Conservation (phyloP, 768 basidiomycete species). For the Russula virescens region DNA sequence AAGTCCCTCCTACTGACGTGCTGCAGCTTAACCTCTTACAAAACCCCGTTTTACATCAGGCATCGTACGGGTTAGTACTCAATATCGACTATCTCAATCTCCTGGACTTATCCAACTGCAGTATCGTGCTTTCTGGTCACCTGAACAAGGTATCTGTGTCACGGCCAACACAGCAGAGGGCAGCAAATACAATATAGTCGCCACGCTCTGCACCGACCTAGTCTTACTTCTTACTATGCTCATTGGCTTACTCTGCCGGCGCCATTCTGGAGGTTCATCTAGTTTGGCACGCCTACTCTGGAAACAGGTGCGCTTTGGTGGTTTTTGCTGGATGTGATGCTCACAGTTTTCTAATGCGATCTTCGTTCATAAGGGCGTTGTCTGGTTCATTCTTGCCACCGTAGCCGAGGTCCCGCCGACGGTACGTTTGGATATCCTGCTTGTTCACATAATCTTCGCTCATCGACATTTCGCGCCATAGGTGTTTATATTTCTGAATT, state of each 20-base stretch:
- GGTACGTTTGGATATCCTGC: not conserved
- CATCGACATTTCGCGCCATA: not conserved
- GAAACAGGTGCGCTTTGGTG: not conserved
- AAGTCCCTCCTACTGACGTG: not conserved
- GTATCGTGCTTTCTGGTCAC: not conserved
- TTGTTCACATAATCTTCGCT: not conserved
- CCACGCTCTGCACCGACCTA: not conserved
- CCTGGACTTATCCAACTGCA: not conserved
- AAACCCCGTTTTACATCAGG: not conserved
- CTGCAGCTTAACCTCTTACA: not conserved
- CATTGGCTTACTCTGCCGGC: not conserved
- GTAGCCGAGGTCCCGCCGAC: not conserved
- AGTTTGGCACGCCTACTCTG: not conserved
- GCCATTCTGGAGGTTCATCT: not conserved
- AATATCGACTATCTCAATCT: not conserved
- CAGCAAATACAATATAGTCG: not conserved
- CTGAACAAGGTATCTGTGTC: not conserved
- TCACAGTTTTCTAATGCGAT: not conserved
- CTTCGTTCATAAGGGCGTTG: not conserved
- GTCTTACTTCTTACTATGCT: slow-evolving; percentile 3
- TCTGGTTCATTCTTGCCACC: slow-evolving; percentile 6
- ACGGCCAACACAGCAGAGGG: accelerated
- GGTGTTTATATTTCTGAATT: slow-evolving; percentile 7
- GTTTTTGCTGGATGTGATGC: not conserved
- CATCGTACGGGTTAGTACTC: not conserved